Evolutionary conservation across 2,329 filamentous ascomycete species (phyloP).

Genomic region (Sporothrix phasma): DNA sequence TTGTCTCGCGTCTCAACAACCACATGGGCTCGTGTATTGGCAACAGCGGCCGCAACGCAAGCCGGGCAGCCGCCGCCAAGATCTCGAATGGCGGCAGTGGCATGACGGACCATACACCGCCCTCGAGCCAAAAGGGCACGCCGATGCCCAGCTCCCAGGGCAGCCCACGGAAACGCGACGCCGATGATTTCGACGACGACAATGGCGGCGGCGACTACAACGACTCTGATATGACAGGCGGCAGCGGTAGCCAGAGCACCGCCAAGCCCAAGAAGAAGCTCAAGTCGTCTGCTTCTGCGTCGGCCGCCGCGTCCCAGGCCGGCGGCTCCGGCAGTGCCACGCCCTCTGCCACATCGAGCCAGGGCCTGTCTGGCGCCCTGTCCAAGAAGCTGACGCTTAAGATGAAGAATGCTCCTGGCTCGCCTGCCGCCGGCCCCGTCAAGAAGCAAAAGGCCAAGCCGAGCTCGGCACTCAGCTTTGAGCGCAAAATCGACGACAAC

Average conservation of each 20-base stretch:
- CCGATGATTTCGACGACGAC: slow-evolving; percentile 44
- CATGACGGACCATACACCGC: slow-evolving; percentile 47
- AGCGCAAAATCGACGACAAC: slow-evolving; percentile 30
- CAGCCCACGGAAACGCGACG: slow-evolving; percentile 49
- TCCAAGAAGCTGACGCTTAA: slow-evolving; percentile 25
- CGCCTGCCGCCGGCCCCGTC: slow-evolving; percentile 12
- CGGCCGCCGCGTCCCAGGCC: not conserved
- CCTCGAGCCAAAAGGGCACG: slow-evolving; percentile 53
- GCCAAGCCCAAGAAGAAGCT: slow-evolving; percentile 46
- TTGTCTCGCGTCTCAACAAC: slow-evolving; percentile 55
- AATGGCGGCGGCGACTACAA: slow-evolving; percentile 34
- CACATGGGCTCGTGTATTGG: slow-evolving; percentile 61
- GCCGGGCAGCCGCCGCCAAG: slow-evolving; percentile 52
- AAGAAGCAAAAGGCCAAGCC: slow-evolving; percentile 49
- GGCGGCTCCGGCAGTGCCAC: slow-evolving; percentile 10
- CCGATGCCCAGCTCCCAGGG: slow-evolving; percentile 45
- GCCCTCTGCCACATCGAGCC: slow-evolving; percentile 17
- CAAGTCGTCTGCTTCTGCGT: slow-evolving; percentile 28
- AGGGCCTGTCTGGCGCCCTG: slow-evolving; percentile 15
- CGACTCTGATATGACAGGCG: slow-evolving; percentile 28
- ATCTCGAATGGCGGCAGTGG: slow-evolving; percentile 49
- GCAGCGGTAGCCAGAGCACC: slow-evolving; percentile 1
- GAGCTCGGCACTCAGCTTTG: slow-evolving; percentile 40
- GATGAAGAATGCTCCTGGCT: slow-evolving; percentile 41
- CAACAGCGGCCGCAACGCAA: slow-evolving; percentile 54